Conservation (phyloP, 495 filamentous ascomycete genomes). For the Penicillium cosmopolitanum region DNA sequence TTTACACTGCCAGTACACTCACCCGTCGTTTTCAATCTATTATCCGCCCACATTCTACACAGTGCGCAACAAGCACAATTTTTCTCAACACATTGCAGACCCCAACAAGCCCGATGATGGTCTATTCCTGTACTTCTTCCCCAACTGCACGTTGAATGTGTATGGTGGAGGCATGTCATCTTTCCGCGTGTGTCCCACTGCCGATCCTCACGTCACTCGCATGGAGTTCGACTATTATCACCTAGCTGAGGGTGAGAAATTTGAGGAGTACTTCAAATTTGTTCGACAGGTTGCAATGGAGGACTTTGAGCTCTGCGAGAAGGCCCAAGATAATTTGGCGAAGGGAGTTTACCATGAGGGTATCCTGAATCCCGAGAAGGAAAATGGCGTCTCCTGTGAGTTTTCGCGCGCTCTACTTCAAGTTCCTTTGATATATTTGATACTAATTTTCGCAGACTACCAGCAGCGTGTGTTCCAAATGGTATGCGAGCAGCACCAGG, state of each 20-base stretch:
- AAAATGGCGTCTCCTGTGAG: slow-evolving; percentile 60
- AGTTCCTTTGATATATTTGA: not conserved
- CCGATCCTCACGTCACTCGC: slow-evolving; percentile 54
- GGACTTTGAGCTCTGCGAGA: slow-evolving; percentile 64
- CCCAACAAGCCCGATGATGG: slow-evolving; percentile 58
- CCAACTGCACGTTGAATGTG: slow-evolving; percentile 63
- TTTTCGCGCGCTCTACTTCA: slow-evolving; percentile 6
- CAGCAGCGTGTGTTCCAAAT: slow-evolving; percentile 58
- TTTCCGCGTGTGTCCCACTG: slow-evolving; percentile 60
- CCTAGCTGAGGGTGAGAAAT: slow-evolving; percentile 54
- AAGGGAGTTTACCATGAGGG: slow-evolving; percentile 62
- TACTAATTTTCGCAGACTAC: slow-evolving; percentile 44
- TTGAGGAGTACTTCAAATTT: slow-evolving; percentile 63
- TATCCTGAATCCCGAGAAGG: slow-evolving; percentile 60
- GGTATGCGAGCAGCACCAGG: slow-evolving; percentile 52
- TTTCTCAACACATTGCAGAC: slow-evolving; percentile 61
- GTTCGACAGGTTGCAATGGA: slow-evolving; percentile 63
- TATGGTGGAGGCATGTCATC: slow-evolving; percentile 65
- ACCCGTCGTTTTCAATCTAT: slow-evolving; percentile 60
- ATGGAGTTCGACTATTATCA: slow-evolving; percentile 71
- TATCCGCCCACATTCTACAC: slow-evolving; percentile 63
- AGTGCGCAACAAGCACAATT: slow-evolving; percentile 60
- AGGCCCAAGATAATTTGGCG: slow-evolving; percentile 58
- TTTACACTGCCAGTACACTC: slow-evolving; percentile 66
- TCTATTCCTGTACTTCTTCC: slow-evolving; percentile 65